Conservation (phyloP, 306 rosid species). For the Glycine latifolia region DNA sequence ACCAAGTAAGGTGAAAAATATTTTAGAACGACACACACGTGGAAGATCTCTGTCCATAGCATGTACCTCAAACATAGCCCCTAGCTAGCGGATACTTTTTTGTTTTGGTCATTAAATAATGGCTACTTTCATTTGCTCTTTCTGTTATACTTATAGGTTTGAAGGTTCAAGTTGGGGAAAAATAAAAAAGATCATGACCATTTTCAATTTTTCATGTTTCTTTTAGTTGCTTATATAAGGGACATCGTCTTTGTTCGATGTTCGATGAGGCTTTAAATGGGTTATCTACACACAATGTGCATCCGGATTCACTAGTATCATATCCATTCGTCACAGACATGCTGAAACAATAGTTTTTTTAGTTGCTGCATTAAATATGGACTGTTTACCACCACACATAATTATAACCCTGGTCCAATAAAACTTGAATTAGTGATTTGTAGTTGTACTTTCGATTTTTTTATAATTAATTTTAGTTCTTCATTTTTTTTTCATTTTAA, state of each 20-base stretch:
- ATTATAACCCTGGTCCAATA: too few species aligned
- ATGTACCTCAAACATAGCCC: not conserved
- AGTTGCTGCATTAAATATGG: too few species aligned
- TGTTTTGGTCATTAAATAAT: not conserved
- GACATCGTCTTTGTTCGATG: not conserved
- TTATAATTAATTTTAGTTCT: too few species aligned
- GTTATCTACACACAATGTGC: not conserved
- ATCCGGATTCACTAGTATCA: not conserved
- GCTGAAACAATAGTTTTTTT: too few species aligned
- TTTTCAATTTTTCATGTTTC: not conserved
- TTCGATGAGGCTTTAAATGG: not conserved
- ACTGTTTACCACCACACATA: too few species aligned
- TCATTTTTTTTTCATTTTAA: too few species aligned
- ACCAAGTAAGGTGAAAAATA: too few species aligned
- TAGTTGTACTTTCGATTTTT: too few species aligned
- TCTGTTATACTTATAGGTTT: not conserved
- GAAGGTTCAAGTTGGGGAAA: not conserved
- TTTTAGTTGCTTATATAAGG: not conserved
- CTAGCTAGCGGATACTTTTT: not conserved
- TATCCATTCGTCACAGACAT: not conserved
- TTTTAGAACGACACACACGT: too few species aligned
- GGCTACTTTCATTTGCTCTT: not conserved
- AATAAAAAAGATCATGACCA: not conserved
- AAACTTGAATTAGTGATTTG: too few species aligned
- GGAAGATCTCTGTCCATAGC: too few species aligned